Percentiles rank a stretch among this genome's conserved stretches.
phyloP scores from a whole-genome alignment of 164 flowering plant species.

The Berberis thunbergii region DNA sequence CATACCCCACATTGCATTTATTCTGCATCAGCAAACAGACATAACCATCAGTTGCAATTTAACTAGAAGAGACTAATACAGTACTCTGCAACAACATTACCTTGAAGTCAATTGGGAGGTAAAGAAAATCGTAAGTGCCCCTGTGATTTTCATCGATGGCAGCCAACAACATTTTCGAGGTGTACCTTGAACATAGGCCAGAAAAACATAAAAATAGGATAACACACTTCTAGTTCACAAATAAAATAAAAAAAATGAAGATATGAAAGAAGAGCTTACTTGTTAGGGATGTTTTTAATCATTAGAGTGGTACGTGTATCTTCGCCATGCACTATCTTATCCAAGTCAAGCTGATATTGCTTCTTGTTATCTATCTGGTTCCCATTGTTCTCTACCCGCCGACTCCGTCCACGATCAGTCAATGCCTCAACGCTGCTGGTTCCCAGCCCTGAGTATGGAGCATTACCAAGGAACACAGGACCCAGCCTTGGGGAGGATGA shows the following conservation, averaged over 20 bases:
- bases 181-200: constrained; percentile 34
- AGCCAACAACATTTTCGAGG: constrained; percentile 87
- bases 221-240: constrained; percentile 3
- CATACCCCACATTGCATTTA: constrained; percentile 97
- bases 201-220: constrained; percentile 1
- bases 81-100: constrained; percentile 11
- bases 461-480: constrained; percentile 45
- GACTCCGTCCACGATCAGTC: constrained; percentile 52
- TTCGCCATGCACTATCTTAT: constrained; percentile 71
- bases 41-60: constrained; percentile 14
- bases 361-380: constrained; percentile 63
- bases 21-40: constrained; percentile 47
- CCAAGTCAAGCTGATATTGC: constrained; percentile 86
- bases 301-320: constrained; percentile 84
- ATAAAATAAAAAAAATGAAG: background rate
- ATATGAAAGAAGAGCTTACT: constrained; percentile 36
- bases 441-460: constrained; percentile 36
- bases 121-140: constrained; percentile 85
- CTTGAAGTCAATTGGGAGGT: constrained; percentile 98
- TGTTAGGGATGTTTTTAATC: constrained; percentile 95
- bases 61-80: background rate
- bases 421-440: constrained; percentile 40
- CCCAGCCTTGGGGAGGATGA: constrained; percentile 46
- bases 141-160: constrained; percentile 77
- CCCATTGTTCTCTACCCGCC: constrained; percentile 52